Conservation (phyloP, 495 filamentous ascomycete genomes). For the Achaetomiella virescens region DNA sequence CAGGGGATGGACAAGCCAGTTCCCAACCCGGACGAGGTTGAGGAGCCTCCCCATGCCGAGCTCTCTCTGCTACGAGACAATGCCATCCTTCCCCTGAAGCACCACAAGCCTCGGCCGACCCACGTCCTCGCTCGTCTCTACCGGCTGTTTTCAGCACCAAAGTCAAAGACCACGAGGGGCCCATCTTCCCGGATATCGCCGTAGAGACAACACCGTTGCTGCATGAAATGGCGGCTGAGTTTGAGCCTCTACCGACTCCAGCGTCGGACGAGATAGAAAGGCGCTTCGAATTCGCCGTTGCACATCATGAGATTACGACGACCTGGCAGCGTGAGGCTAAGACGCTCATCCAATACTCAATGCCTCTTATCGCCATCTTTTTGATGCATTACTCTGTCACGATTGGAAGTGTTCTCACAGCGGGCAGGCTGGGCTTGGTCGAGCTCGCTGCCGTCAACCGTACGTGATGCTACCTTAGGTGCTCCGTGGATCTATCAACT, state of each 20-base stretch:
- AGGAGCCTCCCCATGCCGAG: constrained; percentile 64
- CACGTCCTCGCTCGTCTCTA: constrained; percentile 27
- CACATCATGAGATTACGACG: constrained; percentile 65
- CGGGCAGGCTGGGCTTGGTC: constrained; percentile 55
- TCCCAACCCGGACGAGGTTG: constrained; percentile 43
- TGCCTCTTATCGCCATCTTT: constrained; percentile 61
- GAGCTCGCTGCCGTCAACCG: constrained; percentile 59
- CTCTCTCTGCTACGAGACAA: constrained; percentile 71
- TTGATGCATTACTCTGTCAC: constrained; percentile 67
- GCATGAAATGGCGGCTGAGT: background rate
- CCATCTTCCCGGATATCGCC: constrained; percentile 4
- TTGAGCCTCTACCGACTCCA: constrained; percentile 5
- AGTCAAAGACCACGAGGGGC: constrained; percentile 47
- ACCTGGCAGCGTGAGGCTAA: constrained; percentile 78
- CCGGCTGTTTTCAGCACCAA: constrained; percentile 37
- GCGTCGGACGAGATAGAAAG: constrained; percentile 23
- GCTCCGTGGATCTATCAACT: background rate
- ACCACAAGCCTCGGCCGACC: constrained; percentile 25
- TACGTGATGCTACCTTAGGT: constrained; percentile 12
- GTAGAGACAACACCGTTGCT: constrained; percentile 38
- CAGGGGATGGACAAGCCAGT: constrained; percentile 50
- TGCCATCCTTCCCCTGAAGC: constrained; percentile 59
- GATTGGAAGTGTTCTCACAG: constrained; percentile 61
- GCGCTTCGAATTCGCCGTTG: constrained; percentile 73
- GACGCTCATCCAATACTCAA: constrained; percentile 52